A percentile compares a stretch with the other conserved stretches of the same genome.
Evolutionary conservation across 2,329 filamentous ascomycete genomes (phyloP).

Genomic region (Aspergillus fructus): DNA sequence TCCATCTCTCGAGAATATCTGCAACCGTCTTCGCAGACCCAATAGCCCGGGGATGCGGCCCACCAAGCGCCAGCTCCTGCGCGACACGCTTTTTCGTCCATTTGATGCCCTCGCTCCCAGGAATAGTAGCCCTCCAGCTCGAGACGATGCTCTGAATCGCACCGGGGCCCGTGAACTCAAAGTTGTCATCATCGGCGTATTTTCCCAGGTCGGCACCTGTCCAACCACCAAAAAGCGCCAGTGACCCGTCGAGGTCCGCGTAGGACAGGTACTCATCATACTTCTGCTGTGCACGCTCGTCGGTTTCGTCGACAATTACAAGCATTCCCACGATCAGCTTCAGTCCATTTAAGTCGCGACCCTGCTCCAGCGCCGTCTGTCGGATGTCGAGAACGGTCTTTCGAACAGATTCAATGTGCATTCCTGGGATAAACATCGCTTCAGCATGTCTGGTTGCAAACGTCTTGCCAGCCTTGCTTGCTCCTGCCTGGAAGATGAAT

Average conservation of each 20-base stretch:
- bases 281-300: slow-evolving; percentile 21
- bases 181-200: background rate
- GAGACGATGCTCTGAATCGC: slow-evolving; percentile 45
- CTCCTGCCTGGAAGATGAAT: slow-evolving; percentile 1
- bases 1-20: slow-evolving; percentile 27
- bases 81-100: slow-evolving; percentile 30
- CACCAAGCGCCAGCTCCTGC: slow-evolving; percentile 22
- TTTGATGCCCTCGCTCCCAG: slow-evolving; percentile 36
- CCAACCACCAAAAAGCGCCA: too few species aligned
- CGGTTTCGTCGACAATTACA: slow-evolving; percentile 41
- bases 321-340: slow-evolving; percentile 44
- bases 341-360: slow-evolving; percentile 34
- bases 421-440: background rate
- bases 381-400: background rate
- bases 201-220: background rate
- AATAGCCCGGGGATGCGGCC: slow-evolving; percentile 2
- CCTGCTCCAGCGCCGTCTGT: slow-evolving; percentile 19
- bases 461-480: background rate
- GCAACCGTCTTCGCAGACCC: slow-evolving; percentile 22
- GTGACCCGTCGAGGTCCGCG: too few species aligned
- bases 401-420: background rate
- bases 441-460: slow-evolving; percentile 3
- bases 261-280: too few species aligned
- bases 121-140: slow-evolving; percentile 42
- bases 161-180: slow-evolving; percentile 34